Evolutionary conservation across 1,284 basidiomycete species (phyloP), one percentile per base, ranked within the genome.

Genomic region (Cryptococcus neoformans): DNA sequence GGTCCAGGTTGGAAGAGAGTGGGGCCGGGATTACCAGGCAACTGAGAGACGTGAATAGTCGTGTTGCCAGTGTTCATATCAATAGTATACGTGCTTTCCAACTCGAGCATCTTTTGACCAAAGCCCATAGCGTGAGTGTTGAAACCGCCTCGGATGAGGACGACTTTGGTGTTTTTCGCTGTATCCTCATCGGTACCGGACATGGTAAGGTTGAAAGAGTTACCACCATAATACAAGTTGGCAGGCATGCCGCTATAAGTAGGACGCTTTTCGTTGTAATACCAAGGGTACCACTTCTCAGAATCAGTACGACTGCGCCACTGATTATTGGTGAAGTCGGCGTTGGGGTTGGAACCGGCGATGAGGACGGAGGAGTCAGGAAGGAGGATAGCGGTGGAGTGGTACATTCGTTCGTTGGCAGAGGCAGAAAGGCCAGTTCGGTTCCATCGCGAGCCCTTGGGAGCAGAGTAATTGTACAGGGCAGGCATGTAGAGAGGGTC

Each of bases 271-370:
- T 83, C 70, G 51, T 88, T 86, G 62, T 81, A 84, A 81, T 68
- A 78, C 60, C 65, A 72, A 6, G 76, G 76, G 71, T 72, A 78
- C 73, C 73, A 78, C 55, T 68, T 63, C 61, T 78, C 76, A 45
- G 69, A 64, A 50, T 73, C 69, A 45, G 75, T 76, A 40, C 73
- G 64, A 28, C 72, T 69, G 46, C 74, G 66, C 75, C 75, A 78
- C 63, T 77, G 74, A 7, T 55, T 51, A 55, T 64, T 69, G 56
- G 72, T 74, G 59, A 73, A 90, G 66, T 96, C 92, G 56, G 90
- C 82, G 74, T 96, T 95, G 42, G 93, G 93, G 78, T 96, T 97
- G 28, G 90, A 92, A 10, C 94, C 93, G 53, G 90, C 91, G 58
- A 96, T 83, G 58, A 96, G 78, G 49, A 97, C 86, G 2, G 89